Base-by-base conservation (phyloP, 2,329 filamentous ascomycete genomes). In the Coniochaeta hoffmannii region DNA sequence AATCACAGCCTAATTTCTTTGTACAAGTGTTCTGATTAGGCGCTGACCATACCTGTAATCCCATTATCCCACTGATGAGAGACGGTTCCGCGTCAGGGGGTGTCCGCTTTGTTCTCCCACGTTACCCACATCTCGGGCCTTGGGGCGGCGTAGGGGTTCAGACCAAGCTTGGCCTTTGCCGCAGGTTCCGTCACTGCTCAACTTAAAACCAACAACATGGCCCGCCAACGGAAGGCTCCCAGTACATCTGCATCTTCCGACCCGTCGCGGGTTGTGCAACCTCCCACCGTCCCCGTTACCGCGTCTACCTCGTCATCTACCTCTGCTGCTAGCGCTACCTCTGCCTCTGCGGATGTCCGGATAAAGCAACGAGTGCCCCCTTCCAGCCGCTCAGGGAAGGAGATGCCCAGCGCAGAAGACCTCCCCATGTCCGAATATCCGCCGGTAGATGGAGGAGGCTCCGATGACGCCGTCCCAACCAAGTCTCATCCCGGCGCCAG, bases 381-480 rank as follows among this genome's bases (percentile, higher is more conserved):
- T 46, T 46, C 41, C 19, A 17, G 19, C 22, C 41, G 41, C 7
- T 46, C 41, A 8, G 41, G 41, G 22, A 7, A 34, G 28, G 49
- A 26, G 22, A 34, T 34, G 49, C 28, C 1, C 31, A 6, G 12
- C 49, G n/a, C n/a, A n/a, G 49, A 51, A 19, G 49, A 31, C 26
- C 22, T 51, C 12, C 22, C 41, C 3, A 46, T 46, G 41, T 19
- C 41, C 41, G 41, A 46, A 15, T 28, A 17, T 51, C 15, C 36
- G 36, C 17, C 22, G 36, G 36, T 34, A 15, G 31, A 51, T n/a
- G 49, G 30, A 12, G 49, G 17, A 12, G 49, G 17, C 49, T 19
- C 49, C 55, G 11, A 62, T 57, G 59, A 58, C 60, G 36, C 70
- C 67, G 68, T 56, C 58, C 12, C 59, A 57, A 2, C 22, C 26